phyloP scores from a whole-genome alignment of 1,139 yeast genomes.

The Hyphopichia pseudoburtonii region DNA sequence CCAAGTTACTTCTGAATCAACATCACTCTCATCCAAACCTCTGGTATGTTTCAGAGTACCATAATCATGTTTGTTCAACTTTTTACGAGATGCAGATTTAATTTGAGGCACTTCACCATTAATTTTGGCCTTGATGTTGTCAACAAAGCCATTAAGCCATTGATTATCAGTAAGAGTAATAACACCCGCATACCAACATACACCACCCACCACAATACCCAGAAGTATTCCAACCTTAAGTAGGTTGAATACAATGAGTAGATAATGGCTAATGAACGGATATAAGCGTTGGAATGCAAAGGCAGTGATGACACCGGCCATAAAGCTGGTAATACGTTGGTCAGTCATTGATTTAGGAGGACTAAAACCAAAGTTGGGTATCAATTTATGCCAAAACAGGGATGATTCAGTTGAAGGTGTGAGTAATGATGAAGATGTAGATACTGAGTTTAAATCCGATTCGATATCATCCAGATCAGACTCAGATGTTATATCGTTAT shows the following conservation, averaged over 20 bases:
- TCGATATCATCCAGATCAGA: too few relatives aligned
- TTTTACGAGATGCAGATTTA: neutral
- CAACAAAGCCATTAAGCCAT: constrained; percentile 9
- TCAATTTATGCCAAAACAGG: too few relatives aligned
- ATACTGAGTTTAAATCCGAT: too few relatives aligned
- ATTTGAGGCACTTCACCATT: constrained; percentile 4
- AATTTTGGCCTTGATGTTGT: constrained; percentile 9
- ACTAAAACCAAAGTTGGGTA: too few relatives aligned
- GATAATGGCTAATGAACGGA: constrained; percentile 22
- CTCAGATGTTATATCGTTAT: too few relatives aligned
- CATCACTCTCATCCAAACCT: neutral
- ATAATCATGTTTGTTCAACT: neutral
- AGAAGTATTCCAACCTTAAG: constrained; percentile 25
- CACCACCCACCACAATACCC: constrained; percentile 24
- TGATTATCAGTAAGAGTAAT: constrained; percentile 23
- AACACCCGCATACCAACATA: constrained; percentile 33
- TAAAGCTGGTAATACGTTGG: constrained; percentile 27
- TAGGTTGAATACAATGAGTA: constrained; percentile 17
- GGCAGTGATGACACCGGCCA: constrained; percentile 28
- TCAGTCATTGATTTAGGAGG: constrained; percentile 2
- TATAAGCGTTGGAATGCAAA: constrained; percentile 18
- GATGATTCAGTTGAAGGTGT: too few relatives aligned
- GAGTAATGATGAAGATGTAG: too few relatives aligned
- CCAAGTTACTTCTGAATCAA: constrained; percentile 2
- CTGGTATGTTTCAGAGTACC: too few relatives aligned